Base-by-base conservation (phyloP, 192 early-diverging fungal genomes). In the Coemansia sp. region DNA sequence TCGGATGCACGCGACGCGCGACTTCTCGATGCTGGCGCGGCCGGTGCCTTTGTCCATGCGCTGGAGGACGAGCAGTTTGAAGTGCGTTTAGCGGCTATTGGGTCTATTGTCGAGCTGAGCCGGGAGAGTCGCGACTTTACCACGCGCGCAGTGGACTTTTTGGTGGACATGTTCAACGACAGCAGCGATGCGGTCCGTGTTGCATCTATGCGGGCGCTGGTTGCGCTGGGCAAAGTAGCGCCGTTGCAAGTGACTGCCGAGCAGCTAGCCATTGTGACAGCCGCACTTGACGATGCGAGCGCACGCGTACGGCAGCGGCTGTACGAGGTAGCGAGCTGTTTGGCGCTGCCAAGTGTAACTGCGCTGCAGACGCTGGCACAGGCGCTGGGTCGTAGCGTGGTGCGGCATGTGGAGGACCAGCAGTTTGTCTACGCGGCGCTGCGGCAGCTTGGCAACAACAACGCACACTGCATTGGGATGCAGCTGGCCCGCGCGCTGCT, bases 151-250 rank as follows among this genome's bases (percentile, higher is more conserved):
- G 68, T 92, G 0, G 88, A 90, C 42, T 90, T 84, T 47, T 78
- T 97, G 26, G 87, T 95, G 52, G 95, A 96, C 50, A 98, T 98
- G 90, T 93, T 98, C 56, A 95, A 96, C 71, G 95, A 98, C 71
- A 92, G 95, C 62, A 89, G 90, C 60, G 83, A 89, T 55, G 76
- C 77, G 32, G 88, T 98, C 3, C 86, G 95, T 0, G 58, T 92
- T 5, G 86, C 91, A 34, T 83, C 93, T 1, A 84, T 95, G 27
- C 78, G 78, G 15, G 88, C 82, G 43, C 79, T 98, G 11, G 75
- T 72, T 17, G 79, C 83, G 36, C 86, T 98, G 41, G 90, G 86
- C 1, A 60, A 62, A 3, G 69, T 70, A 1, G 53, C 78, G 8
- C 61, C 57, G 0, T 78, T 94, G 7, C 48, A 61, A 14, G 70